Evolutionary conservation across 495 filamentous ascomycete genomes (phyloP), one percentile per base, ranked within the genome.

Genomic region (Platismatia glauca): DNA sequence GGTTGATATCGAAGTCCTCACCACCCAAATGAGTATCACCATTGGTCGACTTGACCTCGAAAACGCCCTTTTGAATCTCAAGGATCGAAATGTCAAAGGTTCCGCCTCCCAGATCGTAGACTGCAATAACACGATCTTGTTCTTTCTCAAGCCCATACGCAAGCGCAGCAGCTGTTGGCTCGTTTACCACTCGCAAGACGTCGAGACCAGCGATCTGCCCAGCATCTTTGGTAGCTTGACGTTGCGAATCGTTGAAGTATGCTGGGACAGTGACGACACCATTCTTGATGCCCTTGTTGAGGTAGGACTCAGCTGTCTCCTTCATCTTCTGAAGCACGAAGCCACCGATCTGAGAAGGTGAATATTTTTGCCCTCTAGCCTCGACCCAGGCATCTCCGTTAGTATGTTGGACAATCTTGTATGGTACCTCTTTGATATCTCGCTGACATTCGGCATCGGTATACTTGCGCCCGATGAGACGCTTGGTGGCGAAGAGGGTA

Each of bases 321-420:
- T 95, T 97, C 92, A 97, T 97, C 82, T 97, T 97, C 73, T 90
- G 86, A 67, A 98, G 83, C 69, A 97, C 81, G 77, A 97, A 97
- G 71, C 94, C 94, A 81, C 94, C 94, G 67, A 98, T 89, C 79
- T 98, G 94, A 7, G 93, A 96, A 48, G 94, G 94, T 67, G 94
- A 98, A 83, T 97, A 98, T 74, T 91, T 96, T 78, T 96, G 85
- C 70, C 90, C 92, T 68, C 91, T 91, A 69, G 94, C 92, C 79
- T 93, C 86, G 61, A 98, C 88, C 94, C 94, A 98, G 68, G 94
- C 94, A 70, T 98, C 94, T 69, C 94, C 94, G 73, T 98, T 98
- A 76, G 81, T 84, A 85, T 98, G 94, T 78, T 96, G 93, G 55
- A 97, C 87, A 70, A 98, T 98, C 84, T 97, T 97, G 84, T 96